Evolutionary conservation across 2,329 filamentous ascomycete genomes (phyloP), one percentile per base, ranked within the genome.

Genomic region (Aspergillus ibericus): DNA sequence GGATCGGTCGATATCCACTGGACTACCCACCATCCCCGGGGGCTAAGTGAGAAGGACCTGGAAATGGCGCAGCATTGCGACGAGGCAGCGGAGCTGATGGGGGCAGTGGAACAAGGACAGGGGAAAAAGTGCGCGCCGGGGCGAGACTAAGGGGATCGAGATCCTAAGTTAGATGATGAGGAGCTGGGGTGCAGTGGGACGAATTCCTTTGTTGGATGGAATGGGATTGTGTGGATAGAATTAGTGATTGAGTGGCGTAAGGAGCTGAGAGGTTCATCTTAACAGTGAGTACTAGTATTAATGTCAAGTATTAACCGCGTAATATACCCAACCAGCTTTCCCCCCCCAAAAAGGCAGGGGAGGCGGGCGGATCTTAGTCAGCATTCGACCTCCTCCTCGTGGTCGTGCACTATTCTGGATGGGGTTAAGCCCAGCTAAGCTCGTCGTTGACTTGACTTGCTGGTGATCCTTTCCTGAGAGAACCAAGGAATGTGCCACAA

Each of bases 1-100:
- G 73, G 73, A 6, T 74, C 72, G 1, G 73, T 76, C 36, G 69
- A 74, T 59, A 65, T 76, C 54, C 70, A 75, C 65, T 77, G 75
- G 75, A 76, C 75, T 15, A 77, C 75, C 42, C 75, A 77, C 66
- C 62, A 64, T 18, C 75, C 75, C 6, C 72, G 70, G n/a, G 75
- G 75, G 22, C 68, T 77, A 22, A 72, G 73, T 9, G 59, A 67
- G 27, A 76, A 76, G 59, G 75, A 77, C 57, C 63, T 72, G 29
- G 60, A 62, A 3, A 72, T 77, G 70, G 75, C 75, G 4, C 67
- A 64, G 48, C 71, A 72, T 53, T 77, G 75, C 55, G 75, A 77
- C 52, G 63, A 72, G 48, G 70, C 72, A 27, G 75, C 74, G 29
- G 63, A 59, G 20, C 47, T 72, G 55, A 72, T 75, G 58, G 72